These are phyloP conservation scores for Paraphaeosphaeria sporulosa DNA, from an alignment of 2,329 filamentous ascomycete species.

Conservation along the genomic window DNA sequence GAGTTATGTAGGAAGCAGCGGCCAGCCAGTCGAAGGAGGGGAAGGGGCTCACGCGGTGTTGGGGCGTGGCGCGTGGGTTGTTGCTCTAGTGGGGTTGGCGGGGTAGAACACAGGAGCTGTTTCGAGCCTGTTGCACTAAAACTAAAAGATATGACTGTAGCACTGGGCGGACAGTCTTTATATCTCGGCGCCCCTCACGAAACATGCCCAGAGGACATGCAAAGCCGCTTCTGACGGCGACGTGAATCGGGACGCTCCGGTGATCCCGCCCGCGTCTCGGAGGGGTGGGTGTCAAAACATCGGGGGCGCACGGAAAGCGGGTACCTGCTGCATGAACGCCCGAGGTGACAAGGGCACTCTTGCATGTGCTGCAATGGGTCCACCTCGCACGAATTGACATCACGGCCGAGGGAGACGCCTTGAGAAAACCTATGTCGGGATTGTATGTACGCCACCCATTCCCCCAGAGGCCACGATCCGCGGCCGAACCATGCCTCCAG, in stretches of 20 bases:
- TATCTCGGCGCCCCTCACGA: background rate
- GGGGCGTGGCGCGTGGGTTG: background rate
- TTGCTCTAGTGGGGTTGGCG: conserved; percentile 4
- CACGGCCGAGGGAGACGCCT: background rate
- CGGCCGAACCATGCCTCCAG: conserved; percentile 40
- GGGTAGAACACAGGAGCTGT: conserved; percentile 9
- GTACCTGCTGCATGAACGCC: conserved; percentile 14
- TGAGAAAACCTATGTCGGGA: background rate
- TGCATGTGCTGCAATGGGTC: background rate
- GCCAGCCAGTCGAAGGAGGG: conserved; percentile 31
- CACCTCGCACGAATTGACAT: conserved; percentile 1
- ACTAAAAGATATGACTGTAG: background rate
- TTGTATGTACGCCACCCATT: conserved; percentile 37
- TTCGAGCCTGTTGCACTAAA: conserved; percentile 6
- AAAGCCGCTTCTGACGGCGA: background rate
- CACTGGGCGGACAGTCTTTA: conserved; percentile 8
- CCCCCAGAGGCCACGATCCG: conserved; percentile 36
- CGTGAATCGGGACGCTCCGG: background rate
- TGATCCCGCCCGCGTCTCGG: conserved; percentile 4
- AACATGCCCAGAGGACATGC: conserved; percentile 5
- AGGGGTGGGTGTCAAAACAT: conserved; percentile 1
- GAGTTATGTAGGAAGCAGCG: conserved; percentile 32
- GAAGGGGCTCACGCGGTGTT: conserved; percentile 26
- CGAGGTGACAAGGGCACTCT: background rate
- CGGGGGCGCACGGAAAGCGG: conserved; percentile 6